Base-by-base conservation (phyloP, 495 filamentous ascomycete species). In the Talaromyces ruber region DNA sequence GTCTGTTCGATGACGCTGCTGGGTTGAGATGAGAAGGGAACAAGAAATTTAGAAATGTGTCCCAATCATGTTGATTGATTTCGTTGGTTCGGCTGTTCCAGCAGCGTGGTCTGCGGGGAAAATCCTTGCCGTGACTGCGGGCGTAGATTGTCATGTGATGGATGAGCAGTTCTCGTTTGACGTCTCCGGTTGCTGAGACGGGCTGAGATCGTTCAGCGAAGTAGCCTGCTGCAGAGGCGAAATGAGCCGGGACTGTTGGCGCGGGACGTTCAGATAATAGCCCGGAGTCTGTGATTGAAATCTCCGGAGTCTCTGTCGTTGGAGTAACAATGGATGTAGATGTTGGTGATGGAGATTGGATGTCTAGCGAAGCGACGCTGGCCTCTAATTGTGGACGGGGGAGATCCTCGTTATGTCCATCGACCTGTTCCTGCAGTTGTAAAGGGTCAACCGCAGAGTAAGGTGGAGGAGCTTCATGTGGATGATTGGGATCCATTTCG, bases 51-150 rank as follows among this genome's bases (percentile, higher is more conserved):
- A 81, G 54, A 60, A 82, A 83, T 12, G 73, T 76, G 56, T 79
- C 74, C 81, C 81, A 83, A 66, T 83, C 81, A 64, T 76, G 74
- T 64, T 76, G 76, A 50, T 67, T 64, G 11, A 82, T 71, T 30
- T 80, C 75, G 50, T 73, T 62, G 47, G 65, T 67, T 14, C 71
- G 68, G 12, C 73, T 65, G 25, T 64, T 72, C 74, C 76, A 75
- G 58, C 75, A 76, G 0, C 79, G 79, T 3, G 75, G 71, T 45
- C 79, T 73, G 24, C 75, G 78, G 6, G 74, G 72, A 16, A 83
- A 76, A 58, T 82, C 78, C 45, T 76, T 78, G 0, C 72, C 65
- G 59, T 77, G 76, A 51, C 75, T 78, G 56, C 76, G 71, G 3
- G 77, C 74, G 25, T 75, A 74, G 37, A 81, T 76, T 9, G 72